Conservation (phyloP, 2,329 filamentous ascomycete species). For the Calonectria henricotiae region DNA sequence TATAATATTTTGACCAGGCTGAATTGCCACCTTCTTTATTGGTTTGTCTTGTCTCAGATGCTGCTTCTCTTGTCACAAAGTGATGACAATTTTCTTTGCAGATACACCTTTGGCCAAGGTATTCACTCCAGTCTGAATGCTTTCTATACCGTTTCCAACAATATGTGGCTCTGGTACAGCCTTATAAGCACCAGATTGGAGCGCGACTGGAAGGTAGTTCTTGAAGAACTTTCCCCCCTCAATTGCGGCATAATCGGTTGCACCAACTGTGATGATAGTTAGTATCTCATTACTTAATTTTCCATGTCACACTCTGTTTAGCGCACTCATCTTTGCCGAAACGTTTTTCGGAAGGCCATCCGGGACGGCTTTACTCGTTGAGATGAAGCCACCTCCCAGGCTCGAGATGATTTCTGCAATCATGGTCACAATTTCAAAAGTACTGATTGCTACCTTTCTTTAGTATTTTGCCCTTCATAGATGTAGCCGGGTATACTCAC, state of each 20-base stretch:
- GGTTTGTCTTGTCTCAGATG: too few species aligned
- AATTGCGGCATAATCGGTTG: conserved; percentile 1
- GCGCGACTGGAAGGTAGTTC: background rate
- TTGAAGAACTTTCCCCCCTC: background rate
- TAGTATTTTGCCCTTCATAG: background rate
- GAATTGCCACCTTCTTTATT: too few species aligned
- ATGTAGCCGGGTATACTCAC: background rate
- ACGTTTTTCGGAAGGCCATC: background rate
- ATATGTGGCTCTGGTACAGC: background rate
- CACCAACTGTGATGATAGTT: background rate
- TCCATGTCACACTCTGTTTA: too few species aligned
- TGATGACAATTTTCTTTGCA: background rate
- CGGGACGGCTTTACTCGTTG: conserved; percentile 4
- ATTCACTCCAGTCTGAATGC: background rate
- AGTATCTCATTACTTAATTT: background rate
- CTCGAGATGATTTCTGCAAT: conserved; percentile 1
- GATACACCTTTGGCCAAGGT: background rate
- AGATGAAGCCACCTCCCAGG: conserved; percentile 4
- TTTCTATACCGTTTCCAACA: background rate
- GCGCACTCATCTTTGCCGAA: conserved; percentile 6
- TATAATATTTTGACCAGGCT: too few species aligned
- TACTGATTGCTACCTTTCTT: background rate
- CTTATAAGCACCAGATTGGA: background rate
- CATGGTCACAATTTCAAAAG: background rate
- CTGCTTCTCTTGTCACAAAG: background rate